Conservation (phyloP, 2,329 filamentous ascomycete species). For the Alternaria triticimaculans region DNA sequence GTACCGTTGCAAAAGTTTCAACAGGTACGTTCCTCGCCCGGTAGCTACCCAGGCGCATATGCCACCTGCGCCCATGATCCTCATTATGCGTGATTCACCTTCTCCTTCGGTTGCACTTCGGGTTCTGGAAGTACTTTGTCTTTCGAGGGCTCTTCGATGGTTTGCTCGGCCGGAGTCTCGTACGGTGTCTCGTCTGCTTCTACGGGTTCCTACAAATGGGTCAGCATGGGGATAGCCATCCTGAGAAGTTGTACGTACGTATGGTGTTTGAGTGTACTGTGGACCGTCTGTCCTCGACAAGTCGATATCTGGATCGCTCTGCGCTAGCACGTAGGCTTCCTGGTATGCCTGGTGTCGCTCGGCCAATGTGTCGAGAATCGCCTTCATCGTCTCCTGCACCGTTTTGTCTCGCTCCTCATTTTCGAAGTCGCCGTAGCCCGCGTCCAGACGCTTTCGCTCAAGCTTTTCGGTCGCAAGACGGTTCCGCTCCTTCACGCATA, state of each 20-base stretch:
- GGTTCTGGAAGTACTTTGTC: neutral
- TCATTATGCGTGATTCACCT: slow-evolving; percentile 19
- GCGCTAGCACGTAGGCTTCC: slow-evolving; percentile 70
- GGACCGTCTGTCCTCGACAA: slow-evolving; percentile 31
- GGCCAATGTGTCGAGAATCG: slow-evolving; percentile 83
- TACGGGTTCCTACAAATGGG: slow-evolving; percentile 22
- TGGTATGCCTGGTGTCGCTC: slow-evolving; percentile 90
- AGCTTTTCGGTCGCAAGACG: slow-evolving; percentile 77
- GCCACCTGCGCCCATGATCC: neutral
- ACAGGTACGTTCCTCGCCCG: neutral
- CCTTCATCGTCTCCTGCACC: slow-evolving; percentile 79
- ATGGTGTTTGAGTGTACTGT: slow-evolving; percentile 34
- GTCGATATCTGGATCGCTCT: slow-evolving; percentile 56
- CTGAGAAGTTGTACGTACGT: slow-evolving; percentile 21
- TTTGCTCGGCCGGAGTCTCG: slow-evolving; percentile 3
- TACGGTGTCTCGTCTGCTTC: slow-evolving; percentile 22
- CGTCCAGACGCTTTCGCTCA: slow-evolving; percentile 71
- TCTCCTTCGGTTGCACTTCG: slow-evolving; percentile 20
- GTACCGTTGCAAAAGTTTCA: neutral
- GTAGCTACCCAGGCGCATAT: neutral
- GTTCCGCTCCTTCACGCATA: slow-evolving; percentile 90
- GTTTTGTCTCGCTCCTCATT: slow-evolving; percentile 65
- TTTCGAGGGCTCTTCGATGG: slow-evolving; percentile 1
- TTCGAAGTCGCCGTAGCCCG: slow-evolving; percentile 78
- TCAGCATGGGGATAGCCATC: slow-evolving; percentile 5